Base-by-base conservation (phyloP, 1,139 yeast species). In the Nakaseomyces nivariensis region DNA sequence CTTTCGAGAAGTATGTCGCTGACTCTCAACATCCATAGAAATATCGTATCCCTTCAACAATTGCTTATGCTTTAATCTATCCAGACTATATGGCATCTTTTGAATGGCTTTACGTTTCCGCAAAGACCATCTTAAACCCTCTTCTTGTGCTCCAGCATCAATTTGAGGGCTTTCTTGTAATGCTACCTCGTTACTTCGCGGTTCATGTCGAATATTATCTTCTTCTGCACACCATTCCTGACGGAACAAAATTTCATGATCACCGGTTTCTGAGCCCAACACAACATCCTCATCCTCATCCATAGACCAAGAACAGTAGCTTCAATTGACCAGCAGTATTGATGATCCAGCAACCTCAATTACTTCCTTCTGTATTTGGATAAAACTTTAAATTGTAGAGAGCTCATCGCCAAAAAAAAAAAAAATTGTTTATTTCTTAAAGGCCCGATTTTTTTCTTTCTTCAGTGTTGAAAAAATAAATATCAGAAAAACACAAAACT, bases 1-100 rank as follows among this genome's bases (percentile, higher is more conserved):
- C 42, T 38, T 38, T 10, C 42, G 31, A 17, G 36, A n/a, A 33
- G n/a, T 10, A 11, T n/a, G 36, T 33, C 13, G 36, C 49, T 13
- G 49, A 48, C 34, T 27, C 11, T 4, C 25, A n/a, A 38, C n/a
- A 29, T 41, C 33, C 27, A 27, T 3, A 11, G 63, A 51, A 1
- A 63, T 53, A 47, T 62, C 66, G 48, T 52, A 58, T 0, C 68
- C 68, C 50, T 61, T 56, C 40, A 65, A 37, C 11, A 59, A 47
- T 36, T 63, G 64, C 43, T 57, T 57, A 48, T 65, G 67, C 47
- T 55, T 61, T 25, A 65, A 53, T 40, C 66, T 56, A 41, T 65
- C 69, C 37, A 65, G 48, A 52, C 67, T 65, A 46, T 65, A 65
- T 2, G 68, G 68, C 58, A 61, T 58, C 48, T 58, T 62, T 48